These are phyloP conservation scores for Vanrija sp. DNA, from an alignment of 1,284 basidiomycete genomes.

Conservation along the genomic window DNA sequence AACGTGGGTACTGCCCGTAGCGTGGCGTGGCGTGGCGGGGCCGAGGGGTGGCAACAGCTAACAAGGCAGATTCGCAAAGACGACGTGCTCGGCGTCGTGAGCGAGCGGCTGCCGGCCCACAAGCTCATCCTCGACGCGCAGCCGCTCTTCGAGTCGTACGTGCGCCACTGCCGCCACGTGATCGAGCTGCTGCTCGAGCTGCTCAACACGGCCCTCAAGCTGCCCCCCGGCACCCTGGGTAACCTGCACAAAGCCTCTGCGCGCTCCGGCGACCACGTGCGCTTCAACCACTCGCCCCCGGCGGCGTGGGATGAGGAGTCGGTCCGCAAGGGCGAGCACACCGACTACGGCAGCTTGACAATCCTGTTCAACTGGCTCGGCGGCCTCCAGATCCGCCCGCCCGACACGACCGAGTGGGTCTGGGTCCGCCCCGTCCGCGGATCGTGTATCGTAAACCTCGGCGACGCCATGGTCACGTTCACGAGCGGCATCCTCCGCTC, in stretches of 20 bases:
- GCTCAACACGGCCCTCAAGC: slow-evolving; percentile 58
- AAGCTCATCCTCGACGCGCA: slow-evolving; percentile 16
- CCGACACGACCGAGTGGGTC: slow-evolving; percentile 62
- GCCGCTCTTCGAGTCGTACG: slow-evolving; percentile 15
- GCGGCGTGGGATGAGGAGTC: slow-evolving; percentile 14
- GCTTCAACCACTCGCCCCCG: slow-evolving; percentile 55
- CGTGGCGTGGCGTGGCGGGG: background rate
- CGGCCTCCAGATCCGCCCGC: slow-evolving; percentile 65
- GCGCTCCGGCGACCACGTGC: slow-evolving; percentile 59
- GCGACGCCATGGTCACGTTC: slow-evolving; percentile 59
- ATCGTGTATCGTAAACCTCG: slow-evolving; percentile 60
- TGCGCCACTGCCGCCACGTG: slow-evolving; percentile 43
- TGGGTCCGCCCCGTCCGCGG: slow-evolving; percentile 62
- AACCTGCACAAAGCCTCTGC: slow-evolving; percentile 54
- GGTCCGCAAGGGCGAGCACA: slow-evolving; percentile 24
- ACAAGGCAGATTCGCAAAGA: slow-evolving; percentile 24
- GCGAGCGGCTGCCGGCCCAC: slow-evolving; percentile 14
- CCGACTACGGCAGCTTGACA: slow-evolving; percentile 29
- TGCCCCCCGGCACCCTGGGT: slow-evolving; percentile 55
- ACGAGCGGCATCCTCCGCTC: slow-evolving; percentile 57
- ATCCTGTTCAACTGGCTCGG: slow-evolving; percentile 58
- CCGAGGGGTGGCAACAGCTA: background rate
- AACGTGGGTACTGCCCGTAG: slow-evolving; percentile 14
- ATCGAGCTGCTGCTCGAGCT: slow-evolving; percentile 57
- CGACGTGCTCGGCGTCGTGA: slow-evolving; percentile 20